Evolutionary conservation across 805 yeast genomes (phyloP), one percentile per base, ranked within the genome.

Genomic region (Nematodospora valgi): DNA sequence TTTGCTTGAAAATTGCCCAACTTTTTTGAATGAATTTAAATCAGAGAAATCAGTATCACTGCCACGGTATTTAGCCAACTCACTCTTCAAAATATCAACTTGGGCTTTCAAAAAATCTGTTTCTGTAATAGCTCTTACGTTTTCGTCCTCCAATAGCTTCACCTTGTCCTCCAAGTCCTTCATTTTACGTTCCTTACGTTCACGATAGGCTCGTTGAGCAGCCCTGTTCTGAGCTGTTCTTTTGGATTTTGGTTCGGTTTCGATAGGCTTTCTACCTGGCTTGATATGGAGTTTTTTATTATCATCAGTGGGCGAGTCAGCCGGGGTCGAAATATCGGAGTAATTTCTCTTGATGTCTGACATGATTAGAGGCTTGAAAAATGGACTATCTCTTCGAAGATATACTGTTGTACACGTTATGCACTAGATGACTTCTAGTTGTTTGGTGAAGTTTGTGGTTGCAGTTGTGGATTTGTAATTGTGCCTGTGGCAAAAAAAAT

Each of bases 171-270:
- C 96, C 42, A 91, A 69, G 45, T 87, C 95, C 52, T 78, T 76
- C 80, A 93, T 75, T 52, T 85, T 86, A 33, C 72, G 72, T 58
- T 91, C 98, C 58, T 91, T 91, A 41, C 98, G 76, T 61, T 93
- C 98, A 38, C 98, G 71, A 62, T 87, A 91, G 5, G 98, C 98
- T 37, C 98, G 71, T 62, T 93, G 98, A n/a, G 98, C 98, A 3
- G 97, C 97, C 50, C 98, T 74, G 59, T 93, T 91, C 63, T 93
- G 98, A 2, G 97, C 97, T 11, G 95, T 87, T 48, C 98, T 72
- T 68, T 86, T 91, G 51, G 78, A 80, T 54, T 83, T 87, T 6
- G 94, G 89, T 47, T 87, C 95, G 13, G 76, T 72, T 6, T 82
- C 77, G 34, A 83, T 65, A 0, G 86, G 89, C 64, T 86, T 88